Evolutionary conservation across 2,329 filamentous ascomycete species (phyloP), one percentile per base, ranked within the genome.

Genomic region (Didymosphaeria variabile): DNA sequence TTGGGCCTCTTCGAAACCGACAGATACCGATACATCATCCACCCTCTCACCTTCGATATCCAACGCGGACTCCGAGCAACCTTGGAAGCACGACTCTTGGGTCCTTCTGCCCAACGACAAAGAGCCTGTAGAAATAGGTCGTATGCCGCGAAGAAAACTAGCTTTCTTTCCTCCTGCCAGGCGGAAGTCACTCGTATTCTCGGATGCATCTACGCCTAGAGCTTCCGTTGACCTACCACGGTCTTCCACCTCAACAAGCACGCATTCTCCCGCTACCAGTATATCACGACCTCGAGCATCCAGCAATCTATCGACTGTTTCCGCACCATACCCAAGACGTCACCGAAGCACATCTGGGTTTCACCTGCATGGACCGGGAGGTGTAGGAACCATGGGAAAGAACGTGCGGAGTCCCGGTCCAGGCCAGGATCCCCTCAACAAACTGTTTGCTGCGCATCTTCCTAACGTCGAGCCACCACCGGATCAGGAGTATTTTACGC

Each of bases 161-260:
- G 94, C 94, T 26, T 98, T 94, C 79, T 98, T 98, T 73, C 94
- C 94, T 3, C 94, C 94, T 8, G 87, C 93, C 21, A 86, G 93
- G 74, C 92, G 94, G 88, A 95, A 95, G 89, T 95, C 91, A 64
- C 83, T 86, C 69, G 88, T 88, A 1, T 85, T 86, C 55, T 91
- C 91, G 2, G 81, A 81, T 63, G 79, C 80, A 67, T 88, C 55
- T 87, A 92, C 90, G 2, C 91, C 91, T 8, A 86, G 87, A 21
- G 84, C 86, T 47, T 91, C 89, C 40, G 78, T 89, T 42, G 90
- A 91, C 59, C 71, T 88, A 9, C 82, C 84, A 13, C 85, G 84
- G 57, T 79, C 83, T 57, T 77, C 66, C 61, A 78, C 62, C 19
- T 79, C 67, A 58, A 78, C 63, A 26, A 58, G 44, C n/a, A 66